Evolutionary conservation across 768 basidiomycete genomes (phyloP).

Genomic region (Agaricus blazei): DNA sequence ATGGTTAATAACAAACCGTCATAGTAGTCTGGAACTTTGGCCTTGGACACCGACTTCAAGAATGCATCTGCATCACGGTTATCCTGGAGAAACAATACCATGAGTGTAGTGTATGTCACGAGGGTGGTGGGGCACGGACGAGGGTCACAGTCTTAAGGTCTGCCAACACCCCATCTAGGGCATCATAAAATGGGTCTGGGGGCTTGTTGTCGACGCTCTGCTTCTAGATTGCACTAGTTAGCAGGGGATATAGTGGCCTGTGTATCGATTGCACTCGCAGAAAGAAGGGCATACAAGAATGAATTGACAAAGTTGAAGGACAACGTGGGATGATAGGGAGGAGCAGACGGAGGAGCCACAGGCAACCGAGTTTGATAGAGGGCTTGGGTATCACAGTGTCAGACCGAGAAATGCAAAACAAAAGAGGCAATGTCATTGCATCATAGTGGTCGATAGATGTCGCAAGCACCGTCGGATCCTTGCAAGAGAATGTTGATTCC

Average conservation of each 20-base stretch:
- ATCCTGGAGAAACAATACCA: constrained; percentile 37
- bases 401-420: too few relatives aligned
- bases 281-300: too few relatives aligned
- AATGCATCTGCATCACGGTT: constrained; percentile 93
- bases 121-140: constrained; percentile 32
- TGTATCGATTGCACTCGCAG: too few relatives aligned
- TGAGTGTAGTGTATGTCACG: constrained; percentile 25
- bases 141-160: constrained; percentile 80
- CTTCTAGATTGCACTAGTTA: constrained; percentile 18
- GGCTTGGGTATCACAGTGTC: too few relatives aligned
- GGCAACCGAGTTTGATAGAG: too few relatives aligned
- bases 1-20: constrained; percentile 52
- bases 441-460: too few relatives aligned
- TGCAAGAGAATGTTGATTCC: too few relatives aligned
- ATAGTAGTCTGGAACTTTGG: constrained; percentile 92
- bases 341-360: too few relatives aligned
- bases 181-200: constrained; percentile 89
- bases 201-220: constrained; percentile 62
- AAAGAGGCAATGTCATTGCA: too few relatives aligned
- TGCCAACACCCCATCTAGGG: constrained; percentile 78
- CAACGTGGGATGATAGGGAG: too few relatives aligned
- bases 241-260: neutral
- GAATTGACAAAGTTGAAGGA: too few relatives aligned
- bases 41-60: constrained; percentile 85
- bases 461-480: too few relatives aligned